Percentiles rank a stretch among this genome's conserved stretches.
Evolutionary conservation across 345 rosid genomes (phyloP).

Genomic region (Boechera retrofracta): DNA sequence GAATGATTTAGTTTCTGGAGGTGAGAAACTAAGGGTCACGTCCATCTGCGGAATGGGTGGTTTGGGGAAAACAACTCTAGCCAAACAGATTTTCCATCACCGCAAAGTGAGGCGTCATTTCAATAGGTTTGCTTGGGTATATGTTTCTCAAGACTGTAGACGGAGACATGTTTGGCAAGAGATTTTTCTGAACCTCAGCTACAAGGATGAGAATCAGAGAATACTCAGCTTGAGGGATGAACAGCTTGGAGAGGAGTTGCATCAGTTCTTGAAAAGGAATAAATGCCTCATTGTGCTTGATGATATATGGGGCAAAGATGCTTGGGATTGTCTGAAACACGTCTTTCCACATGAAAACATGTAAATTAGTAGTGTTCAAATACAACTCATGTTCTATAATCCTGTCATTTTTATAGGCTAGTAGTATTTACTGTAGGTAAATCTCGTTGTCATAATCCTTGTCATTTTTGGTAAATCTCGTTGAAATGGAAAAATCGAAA

Average conservation of each 20-base stretch:
- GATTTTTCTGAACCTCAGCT: conserved; percentile 45
- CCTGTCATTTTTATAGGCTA: neutral
- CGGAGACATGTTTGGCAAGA: conserved; percentile 48
- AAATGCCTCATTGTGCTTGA: conserved; percentile 61
- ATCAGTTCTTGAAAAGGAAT: conserved; percentile 34
- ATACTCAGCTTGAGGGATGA: conserved; percentile 48
- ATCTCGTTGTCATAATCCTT: too few species aligned
- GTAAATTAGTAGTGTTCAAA: conserved; percentile 12
- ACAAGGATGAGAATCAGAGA: conserved; percentile 47
- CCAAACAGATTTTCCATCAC: conserved; percentile 46
- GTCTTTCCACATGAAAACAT: conserved; percentile 47
- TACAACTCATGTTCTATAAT: neutral
- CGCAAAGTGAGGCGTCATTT: conserved; percentile 44
- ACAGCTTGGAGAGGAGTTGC: conserved; percentile 43
- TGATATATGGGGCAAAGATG: conserved; percentile 51
- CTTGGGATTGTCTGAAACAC: conserved; percentile 48
- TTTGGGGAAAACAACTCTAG: conserved; percentile 61
- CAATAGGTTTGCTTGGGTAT: conserved; percentile 52
- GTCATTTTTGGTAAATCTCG: too few species aligned
- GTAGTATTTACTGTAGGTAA: conserved; percentile 15
- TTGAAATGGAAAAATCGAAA: too few species aligned
- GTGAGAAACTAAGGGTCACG: conserved; percentile 32
- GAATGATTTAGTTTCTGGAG: conserved; percentile 29
- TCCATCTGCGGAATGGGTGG: conserved; percentile 68
- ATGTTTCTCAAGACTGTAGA: conserved; percentile 50